Conservation (phyloP, 345 rosid genomes). For the Brassica incana region DNA sequence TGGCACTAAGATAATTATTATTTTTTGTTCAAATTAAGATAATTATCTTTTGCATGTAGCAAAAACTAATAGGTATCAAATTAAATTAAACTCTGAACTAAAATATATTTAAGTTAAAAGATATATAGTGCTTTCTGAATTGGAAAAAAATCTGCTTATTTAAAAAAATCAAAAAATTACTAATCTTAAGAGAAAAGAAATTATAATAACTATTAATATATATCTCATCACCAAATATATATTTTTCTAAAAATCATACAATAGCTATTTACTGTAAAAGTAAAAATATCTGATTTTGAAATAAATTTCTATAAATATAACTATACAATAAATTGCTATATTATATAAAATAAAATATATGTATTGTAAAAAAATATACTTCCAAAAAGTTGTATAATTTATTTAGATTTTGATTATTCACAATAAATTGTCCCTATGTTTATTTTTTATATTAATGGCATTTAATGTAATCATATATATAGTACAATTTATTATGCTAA, state of each 20-base stretch:
- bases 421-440: background rate
- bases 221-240: background rate
- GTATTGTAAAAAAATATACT: background rate
- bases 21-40: no score
- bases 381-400: background rate
- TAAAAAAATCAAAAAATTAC: no score
- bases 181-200: background rate
- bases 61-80: background rate
- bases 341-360: no score
- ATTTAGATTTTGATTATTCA: no score
- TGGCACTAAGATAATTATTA: no score
- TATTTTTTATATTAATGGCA: no score
- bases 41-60: no score
- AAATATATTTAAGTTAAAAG: background rate
- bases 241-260: no score
- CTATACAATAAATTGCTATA: no score
- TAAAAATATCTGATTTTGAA: background rate
- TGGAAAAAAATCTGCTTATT: background rate
- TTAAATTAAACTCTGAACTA: background rate
- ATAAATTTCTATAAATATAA: background rate
- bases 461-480: no score
- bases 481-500: background rate
- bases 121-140: background rate
- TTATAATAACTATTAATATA: no score
- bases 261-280: background rate